Base-by-base conservation (phyloP, 805 yeast genomes). In the Cyberlindnera subsufficiens region DNA sequence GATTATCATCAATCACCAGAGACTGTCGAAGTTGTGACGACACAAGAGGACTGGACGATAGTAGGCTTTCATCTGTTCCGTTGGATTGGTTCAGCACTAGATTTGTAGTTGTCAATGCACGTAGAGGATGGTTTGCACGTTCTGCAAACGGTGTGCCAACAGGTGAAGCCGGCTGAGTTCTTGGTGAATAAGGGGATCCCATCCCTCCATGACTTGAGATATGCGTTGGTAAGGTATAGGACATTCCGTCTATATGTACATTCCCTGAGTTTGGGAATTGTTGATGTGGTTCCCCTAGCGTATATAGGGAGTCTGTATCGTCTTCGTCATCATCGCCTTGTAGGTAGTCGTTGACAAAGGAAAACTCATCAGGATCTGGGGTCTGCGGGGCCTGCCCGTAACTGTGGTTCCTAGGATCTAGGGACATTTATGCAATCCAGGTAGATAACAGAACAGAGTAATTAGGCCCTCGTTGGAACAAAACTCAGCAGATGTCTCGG, bases 91-190 rank as follows among this genome's bases (percentile, higher is more conserved):
- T 54, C 30, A 54, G 43, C 9, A 49, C 53, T 9, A 55, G 39
- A 20, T 52, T 49, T 9, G 55, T 54, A 7, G 57, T 43, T 1
- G 62, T 52, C 17, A 58, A 35, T 2, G 62, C 61, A 16, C 61
- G 38, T 29, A 58, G 32, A 27, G 58, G 57, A 29, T 58, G 60
- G 9, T 47, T 39, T 8, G 61, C 52, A 9, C 41, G 38, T 35
- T 56, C 58, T 35, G 52, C 42, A 43, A 37, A 58, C 1, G 59
- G 54, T 2, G 50, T 40, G 2, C 51, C 43, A 6, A 53, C 56
- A 1, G 61, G 62, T 0, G 61, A 53, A 7, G 57, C 42, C 16
- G 61, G 59, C 27, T 41, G 35, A 6, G 50, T 42, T 30, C 35
- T 29, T n/a, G 52, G 46, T 5, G 49, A 42, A 29, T 36, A 15